Evolutionary conservation across 1,284 basidiomycete species (phyloP).

Genomic region (Exsudoporus floridanus): DNA sequence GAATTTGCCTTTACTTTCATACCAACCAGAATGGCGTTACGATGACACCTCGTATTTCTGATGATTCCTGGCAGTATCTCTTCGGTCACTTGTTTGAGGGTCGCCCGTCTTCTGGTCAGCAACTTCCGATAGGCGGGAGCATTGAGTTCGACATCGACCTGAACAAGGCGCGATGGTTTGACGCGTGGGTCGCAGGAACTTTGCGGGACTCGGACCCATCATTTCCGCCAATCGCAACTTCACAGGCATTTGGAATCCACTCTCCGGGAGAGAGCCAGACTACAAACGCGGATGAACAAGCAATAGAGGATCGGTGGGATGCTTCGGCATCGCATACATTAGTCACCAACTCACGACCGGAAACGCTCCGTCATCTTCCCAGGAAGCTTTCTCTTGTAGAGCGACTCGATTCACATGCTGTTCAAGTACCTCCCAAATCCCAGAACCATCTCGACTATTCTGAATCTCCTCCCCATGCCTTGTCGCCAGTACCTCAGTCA

Average conservation of each 20-base stretch:
- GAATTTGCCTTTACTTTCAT: conserved; percentile 72
- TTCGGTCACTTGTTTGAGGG: conserved; percentile 66
- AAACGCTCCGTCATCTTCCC: conserved; percentile 50
- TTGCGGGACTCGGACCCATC: conserved; percentile 14
- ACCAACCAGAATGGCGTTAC: conserved; percentile 54
- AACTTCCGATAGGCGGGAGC: conserved; percentile 61
- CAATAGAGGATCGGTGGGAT: conserved; percentile 40
- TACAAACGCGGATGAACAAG: conserved; percentile 46
- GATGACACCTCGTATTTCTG: conserved; percentile 68
- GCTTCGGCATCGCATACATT: conserved; percentile 30
- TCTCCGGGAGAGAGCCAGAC: conserved; percentile 55
- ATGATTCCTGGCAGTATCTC: conserved; percentile 71
- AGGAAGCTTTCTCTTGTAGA: conserved; percentile 68
- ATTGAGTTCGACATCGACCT: conserved; percentile 80
- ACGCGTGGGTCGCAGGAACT: conserved; percentile 60
- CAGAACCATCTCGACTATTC: conserved; percentile 25
- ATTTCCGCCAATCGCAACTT: conserved; percentile 41
- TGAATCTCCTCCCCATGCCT: conserved; percentile 28
- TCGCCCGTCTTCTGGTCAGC: conserved; percentile 38
- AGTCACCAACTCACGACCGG: conserved; percentile 19
- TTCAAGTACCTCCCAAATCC: conserved; percentile 36
- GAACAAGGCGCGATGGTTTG: conserved; percentile 69
- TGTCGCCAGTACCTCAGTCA: conserved; percentile 64
- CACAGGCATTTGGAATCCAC: conserved; percentile 40
- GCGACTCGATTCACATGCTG: conserved; percentile 49